A percentile compares a stretch with the other conserved stretches of the same genome.
Evolutionary conservation across 2,329 filamentous ascomycete species (phyloP).

Genomic region (Colletotrichum orchidophilum): DNA sequence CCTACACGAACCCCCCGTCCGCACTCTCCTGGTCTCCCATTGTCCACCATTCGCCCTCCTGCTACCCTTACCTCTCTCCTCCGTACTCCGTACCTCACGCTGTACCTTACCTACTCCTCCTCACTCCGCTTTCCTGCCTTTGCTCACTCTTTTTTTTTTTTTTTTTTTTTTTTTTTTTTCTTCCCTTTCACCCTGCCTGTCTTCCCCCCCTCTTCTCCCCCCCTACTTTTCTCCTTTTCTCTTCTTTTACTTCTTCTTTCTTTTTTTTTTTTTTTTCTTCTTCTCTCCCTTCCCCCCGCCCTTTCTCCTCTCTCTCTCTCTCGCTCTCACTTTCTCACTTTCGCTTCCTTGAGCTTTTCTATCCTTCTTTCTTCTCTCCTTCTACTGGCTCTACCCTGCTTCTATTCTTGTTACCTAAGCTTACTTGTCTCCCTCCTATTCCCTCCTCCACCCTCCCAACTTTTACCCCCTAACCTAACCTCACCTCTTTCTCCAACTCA

Average conservation of each 20-base stretch:
- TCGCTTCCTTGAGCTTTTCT: conserved; percentile 42
- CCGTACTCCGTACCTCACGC: conserved; percentile 3
- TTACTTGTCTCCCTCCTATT: conserved; percentile 37
- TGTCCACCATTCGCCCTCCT: conserved; percentile 20
- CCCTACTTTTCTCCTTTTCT: conserved; percentile 39
- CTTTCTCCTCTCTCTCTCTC: conserved; percentile 9
- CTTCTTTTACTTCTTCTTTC: conserved; percentile 43
- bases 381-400: conserved; percentile 36
- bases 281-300: conserved; percentile 1
- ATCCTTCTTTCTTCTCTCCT: conserved; percentile 44
- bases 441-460: conserved; percentile 31
- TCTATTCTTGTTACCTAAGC: conserved; percentile 40
- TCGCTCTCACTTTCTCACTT: conserved; percentile 37
- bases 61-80: conserved; percentile 21
- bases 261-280: conserved; percentile 39
- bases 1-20: conserved; percentile 38
- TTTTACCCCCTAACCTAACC: conserved; percentile 28
- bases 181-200: conserved; percentile 1
- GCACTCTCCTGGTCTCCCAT: conserved; percentile 33
- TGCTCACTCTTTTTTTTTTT: conserved; percentile 26
- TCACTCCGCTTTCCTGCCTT: conserved; percentile 25
- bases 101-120: conserved; percentile 11
- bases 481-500: conserved; percentile 35
- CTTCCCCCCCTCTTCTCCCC: conserved; percentile 29
- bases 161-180: not conserved